Evolutionary conservation across 225 moss, liverwort and hornwort species (phyloP).

Genomic region (Polytrichum formosum): DNA sequence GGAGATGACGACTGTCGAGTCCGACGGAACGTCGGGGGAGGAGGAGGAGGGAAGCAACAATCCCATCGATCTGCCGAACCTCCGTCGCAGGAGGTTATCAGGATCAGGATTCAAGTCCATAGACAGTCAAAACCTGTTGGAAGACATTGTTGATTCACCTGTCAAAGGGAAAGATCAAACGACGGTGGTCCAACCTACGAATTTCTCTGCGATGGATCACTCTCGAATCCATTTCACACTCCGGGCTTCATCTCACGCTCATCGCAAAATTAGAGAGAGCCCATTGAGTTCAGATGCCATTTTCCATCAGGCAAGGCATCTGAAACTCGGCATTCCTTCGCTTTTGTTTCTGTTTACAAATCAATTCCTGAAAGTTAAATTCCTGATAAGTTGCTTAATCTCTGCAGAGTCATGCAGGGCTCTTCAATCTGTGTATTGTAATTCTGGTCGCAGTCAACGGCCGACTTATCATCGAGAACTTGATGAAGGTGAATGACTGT

Average conservation of each 20-base stretch:
- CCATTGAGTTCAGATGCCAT: constrained; percentile 69
- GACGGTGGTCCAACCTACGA: no score
- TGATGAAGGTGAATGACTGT: constrained; percentile 46
- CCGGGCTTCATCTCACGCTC: constrained; percentile 37
- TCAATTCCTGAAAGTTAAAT: no score
- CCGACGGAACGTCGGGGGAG: constrained; percentile 3
- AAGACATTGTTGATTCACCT: constrained; percentile 13
- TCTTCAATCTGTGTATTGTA: constrained; percentile 64
- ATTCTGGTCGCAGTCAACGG: constrained; percentile 58
- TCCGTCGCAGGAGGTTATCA: background rate
- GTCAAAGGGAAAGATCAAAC: no score
- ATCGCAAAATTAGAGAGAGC: constrained; percentile 44
- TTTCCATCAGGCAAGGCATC: constrained; percentile 37
- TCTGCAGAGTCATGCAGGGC: constrained; percentile 67
- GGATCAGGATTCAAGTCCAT: background rate
- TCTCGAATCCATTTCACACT: constrained; percentile 6
- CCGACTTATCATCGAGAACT: constrained; percentile 61
- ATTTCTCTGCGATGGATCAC: no score
- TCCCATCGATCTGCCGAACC: background rate
- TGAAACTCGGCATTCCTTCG: no score
- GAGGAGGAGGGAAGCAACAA: background rate
- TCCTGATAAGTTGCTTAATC: no score
- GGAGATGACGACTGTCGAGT: constrained; percentile 7
- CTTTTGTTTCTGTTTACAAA: no score
- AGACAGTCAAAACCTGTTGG: constrained; percentile 10